Base-by-base conservation (phyloP, 345 rosid genomes). In the Moringa oleifera region DNA sequence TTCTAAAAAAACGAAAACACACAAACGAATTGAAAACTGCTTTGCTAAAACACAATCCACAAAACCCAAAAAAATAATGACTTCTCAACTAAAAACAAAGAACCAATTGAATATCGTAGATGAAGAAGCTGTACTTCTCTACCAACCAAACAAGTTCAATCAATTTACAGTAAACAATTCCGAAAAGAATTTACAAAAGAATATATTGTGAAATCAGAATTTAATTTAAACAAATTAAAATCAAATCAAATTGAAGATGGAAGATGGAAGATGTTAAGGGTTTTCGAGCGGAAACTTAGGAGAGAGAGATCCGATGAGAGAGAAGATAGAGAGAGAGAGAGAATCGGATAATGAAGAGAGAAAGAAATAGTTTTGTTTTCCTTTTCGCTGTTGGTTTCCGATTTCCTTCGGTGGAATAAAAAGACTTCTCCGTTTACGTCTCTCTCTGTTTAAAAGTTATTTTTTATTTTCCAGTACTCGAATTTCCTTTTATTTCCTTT, bases 271-370 rank as follows among this genome's bases (percentile, higher is more conserved):
- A 25, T 17, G 20, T 41, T 28, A n/a, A 50, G 62, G 25, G 62
- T 23, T 47, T 62, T 57, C 24, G 19, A 52, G 33, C 25, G 36
- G 47, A 19, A 62, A 65, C 51, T 50, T 53, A 20, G 53, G 64
- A 71, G 58, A 52, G 53, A 75, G 33, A 41, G 6, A 41, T 28
- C 69, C 21, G 54, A 47, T 13, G 67, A 52, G 64, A 53, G 65
- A 57, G n/a, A 55, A 53, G 18, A 50, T 33, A 15, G 46, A 45
- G 65, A 67, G 69, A 69, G 57, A 37, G 5, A 49, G 55, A 63
- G 68, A 36, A n/a, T 7, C 49, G 68, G 77, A 73, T 72, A 67
- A 72, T 18, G 71, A 55, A 56, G 66, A 36, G 45, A 56, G 63
- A 36, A 20, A 25, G 0, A 20, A 20, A 0, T 24, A 31, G 20